These are phyloP conservation scores for Trichodelitschia bisporula DNA, from an alignment of 495 filamentous ascomycete species.

Conservation along the genomic window DNA sequence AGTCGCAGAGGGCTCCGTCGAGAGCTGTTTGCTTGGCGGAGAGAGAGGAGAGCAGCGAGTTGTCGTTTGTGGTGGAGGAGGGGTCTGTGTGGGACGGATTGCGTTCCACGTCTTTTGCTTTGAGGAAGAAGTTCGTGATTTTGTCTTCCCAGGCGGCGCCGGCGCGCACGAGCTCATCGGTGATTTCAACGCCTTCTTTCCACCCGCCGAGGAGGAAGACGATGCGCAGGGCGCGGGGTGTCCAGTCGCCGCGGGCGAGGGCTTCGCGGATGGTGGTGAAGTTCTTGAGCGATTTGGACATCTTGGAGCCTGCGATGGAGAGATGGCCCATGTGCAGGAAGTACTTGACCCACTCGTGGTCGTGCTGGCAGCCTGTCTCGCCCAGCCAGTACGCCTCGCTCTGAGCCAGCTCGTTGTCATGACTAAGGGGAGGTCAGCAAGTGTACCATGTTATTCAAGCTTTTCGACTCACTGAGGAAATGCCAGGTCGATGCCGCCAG, in stretches of 20 bases:
- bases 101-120: conserved; percentile 34
- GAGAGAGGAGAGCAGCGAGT: neutral
- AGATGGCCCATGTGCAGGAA: conserved; percentile 94
- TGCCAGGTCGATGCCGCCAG: conserved; percentile 74
- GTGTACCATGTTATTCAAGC: conserved; percentile 25
- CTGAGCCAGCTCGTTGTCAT: conserved; percentile 66
- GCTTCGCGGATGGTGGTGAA: conserved; percentile 89
- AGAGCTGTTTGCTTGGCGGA: neutral
- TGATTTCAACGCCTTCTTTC: conserved; percentile 83
- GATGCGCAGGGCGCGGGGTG: conserved; percentile 54
- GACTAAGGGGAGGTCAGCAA: no score
- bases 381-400: conserved; percentile 60
- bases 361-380: conserved; percentile 9
- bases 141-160: conserved; percentile 60
- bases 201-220: conserved; percentile 73
- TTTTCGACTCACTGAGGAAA: no score
- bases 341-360: conserved; percentile 70
- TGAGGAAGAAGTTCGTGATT: conserved; percentile 80
- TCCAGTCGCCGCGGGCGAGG: conserved; percentile 49
- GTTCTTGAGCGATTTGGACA: conserved; percentile 91
- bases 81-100: conserved; percentile 5
- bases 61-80: neutral
- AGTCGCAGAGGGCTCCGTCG: conserved; percentile 41
- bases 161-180: conserved; percentile 47
- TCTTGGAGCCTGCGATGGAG: conserved; percentile 73